Evolutionary conservation across 257 asterid genomes (phyloP), one percentile per base, ranked within the genome.

Genomic region (Coffea eugenioides): DNA sequence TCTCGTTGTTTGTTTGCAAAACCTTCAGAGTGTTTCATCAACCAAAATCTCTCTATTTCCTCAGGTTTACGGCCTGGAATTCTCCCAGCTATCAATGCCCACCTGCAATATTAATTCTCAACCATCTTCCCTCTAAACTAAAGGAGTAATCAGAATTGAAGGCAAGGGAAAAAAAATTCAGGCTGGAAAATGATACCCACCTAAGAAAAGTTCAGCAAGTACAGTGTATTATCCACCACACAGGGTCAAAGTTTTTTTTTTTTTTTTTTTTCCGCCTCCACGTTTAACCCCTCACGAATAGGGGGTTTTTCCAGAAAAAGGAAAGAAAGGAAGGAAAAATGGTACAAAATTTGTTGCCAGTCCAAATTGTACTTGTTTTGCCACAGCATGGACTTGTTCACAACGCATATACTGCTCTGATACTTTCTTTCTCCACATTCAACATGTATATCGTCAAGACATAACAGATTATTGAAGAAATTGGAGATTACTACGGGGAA

Each of bases 81-180:
- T 81, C 94, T 85, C 77, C 97, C 97, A 23, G 94, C 97, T 82
- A 90, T 91, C 76, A 91, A 76, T 16, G 36, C 89, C 97, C 97
- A 91, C 90, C 97, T 90, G 82, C 65, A 67, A 66, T 39, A n/a
- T 31, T 67, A 0, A 49, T 8, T 25, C 41, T 16, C 36, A 45
- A 66, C 6, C 14, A n/a, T 10, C 39, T 62, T 36, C 15, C 69
- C 69, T n/a, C 39, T 62, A 2, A 62, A 61, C n/a, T 23, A n/a
- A n/a, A 57, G n/a, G 1, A 57, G 8, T 20, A 57, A 21, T 15
- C 2, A 20, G 20, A 1, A 20, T 57, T n/a, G 10, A 27, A 0
- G 0, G 36, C 39, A n/a, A 25, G 1, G 9, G 20, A 18, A 0
- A 20, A 59, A 61, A 61, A 59, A 59, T 21, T 13, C 12, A 6